Percentiles rank a stretch among this genome's conserved stretches.
phyloP scores from a whole-genome alignment of 192 early-diverging fungal genomes.

The Gaertneriomyces sp. region DNA sequence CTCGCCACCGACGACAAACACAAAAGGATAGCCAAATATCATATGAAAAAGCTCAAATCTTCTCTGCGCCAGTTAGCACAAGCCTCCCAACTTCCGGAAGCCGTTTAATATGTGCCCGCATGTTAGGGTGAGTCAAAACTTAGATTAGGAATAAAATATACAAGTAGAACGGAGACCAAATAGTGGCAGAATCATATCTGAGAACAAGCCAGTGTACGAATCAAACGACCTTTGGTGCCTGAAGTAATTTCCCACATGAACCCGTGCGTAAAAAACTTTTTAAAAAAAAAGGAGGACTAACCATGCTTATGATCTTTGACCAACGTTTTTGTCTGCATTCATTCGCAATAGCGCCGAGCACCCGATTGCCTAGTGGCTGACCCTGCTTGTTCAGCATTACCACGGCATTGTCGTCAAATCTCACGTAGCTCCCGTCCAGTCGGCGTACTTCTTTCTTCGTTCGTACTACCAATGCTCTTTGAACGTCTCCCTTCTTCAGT shows the following conservation, averaged over 20 bases:
- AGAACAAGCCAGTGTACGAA: not conserved
- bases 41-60: conserved; percentile 9
- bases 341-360: conserved; percentile 82
- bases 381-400: conserved; percentile 91
- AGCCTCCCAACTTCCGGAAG: too few species aligned
- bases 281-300: too few species aligned
- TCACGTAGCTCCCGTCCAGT: conserved; percentile 85
- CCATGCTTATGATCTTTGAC: conserved; percentile 88
- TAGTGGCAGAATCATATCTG: not conserved
- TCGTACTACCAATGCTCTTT: conserved; percentile 84
- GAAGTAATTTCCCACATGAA: too few species aligned
- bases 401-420: conserved; percentile 96
- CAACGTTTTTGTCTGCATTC: conserved; percentile 92
- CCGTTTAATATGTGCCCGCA: too few species aligned
- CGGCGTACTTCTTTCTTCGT: conserved; percentile 83
- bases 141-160: not conserved
- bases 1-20: conserved; percentile 13
- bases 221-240: conserved; percentile 83
- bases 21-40: conserved; percentile 14
- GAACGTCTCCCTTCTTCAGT: conserved; percentile 92
- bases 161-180: not conserved
- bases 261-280: too few species aligned
- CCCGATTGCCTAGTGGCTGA: conserved; percentile 90
- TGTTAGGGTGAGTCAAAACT: too few species aligned
- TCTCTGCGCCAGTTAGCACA: not conserved